Percentiles rank a stretch among this genome's conserved stretches.
phyloP scores from a whole-genome alignment of 2,329 filamentous ascomycete species.

The Pyrenochaeta sp. region DNA sequence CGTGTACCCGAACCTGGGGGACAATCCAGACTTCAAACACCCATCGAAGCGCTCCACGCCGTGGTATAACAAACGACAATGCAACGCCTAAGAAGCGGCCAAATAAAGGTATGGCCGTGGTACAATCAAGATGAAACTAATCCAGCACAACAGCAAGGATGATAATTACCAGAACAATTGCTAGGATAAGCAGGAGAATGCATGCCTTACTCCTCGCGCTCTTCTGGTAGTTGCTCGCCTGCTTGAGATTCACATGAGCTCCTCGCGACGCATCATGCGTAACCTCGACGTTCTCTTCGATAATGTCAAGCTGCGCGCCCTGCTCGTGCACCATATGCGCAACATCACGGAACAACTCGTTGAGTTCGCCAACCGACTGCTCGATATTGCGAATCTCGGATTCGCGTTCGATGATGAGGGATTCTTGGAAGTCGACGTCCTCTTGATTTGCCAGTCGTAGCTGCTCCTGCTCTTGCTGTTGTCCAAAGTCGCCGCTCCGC shows the following conservation, averaged over 20 bases:
- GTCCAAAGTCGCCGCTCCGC: slow-evolving; percentile 58
- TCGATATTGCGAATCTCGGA: slow-evolving; percentile 97
- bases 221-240: slow-evolving; percentile 92
- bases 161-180: slow-evolving; percentile 88
- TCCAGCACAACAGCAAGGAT: slow-evolving; percentile 85
- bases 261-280: slow-evolving; percentile 83
- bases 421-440: slow-evolving; percentile 97
- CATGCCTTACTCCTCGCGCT: slow-evolving; percentile 94
- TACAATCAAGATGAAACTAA: slow-evolving; percentile 50
- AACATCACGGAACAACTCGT: slow-evolving; percentile 97
- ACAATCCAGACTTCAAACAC: not conserved
- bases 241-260: slow-evolving; percentile 84
- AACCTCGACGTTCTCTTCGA: slow-evolving; percentile 86
- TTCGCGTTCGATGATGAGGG: slow-evolving; percentile 93
- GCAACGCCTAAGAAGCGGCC: slow-evolving; percentile 7
- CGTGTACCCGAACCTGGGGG: too few relatives aligned
- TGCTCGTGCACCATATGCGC: slow-evolving; percentile 96
- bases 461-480: slow-evolving; percentile 73
- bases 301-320: slow-evolving; percentile 85
- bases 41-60: slow-evolving; percentile 1
- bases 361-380: slow-evolving; percentile 92
- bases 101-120: not conserved
- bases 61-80: slow-evolving; percentile 21
- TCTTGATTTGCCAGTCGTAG: slow-evolving; percentile 86
- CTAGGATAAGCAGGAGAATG: slow-evolving; percentile 86